Conservation (phyloP, 1,284 basidiomycete genomes). For the Lignosus rhinocerotis region DNA sequence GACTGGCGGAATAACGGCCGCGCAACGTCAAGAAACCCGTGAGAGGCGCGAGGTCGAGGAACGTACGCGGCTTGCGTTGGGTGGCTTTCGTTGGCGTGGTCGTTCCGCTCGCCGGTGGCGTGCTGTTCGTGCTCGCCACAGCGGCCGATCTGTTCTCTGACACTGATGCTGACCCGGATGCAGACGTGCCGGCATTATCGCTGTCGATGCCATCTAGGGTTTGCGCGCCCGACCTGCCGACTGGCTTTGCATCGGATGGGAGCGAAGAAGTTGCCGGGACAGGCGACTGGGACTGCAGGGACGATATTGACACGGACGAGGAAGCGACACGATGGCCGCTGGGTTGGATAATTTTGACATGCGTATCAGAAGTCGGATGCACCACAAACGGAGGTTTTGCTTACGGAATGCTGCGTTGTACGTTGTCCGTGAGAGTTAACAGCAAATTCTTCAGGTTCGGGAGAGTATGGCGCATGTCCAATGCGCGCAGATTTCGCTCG, state of each 20-base stretch:
- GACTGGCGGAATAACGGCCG: conserved; percentile 52
- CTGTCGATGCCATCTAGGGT: conserved; percentile 1
- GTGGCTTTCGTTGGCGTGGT: conserved; percentile 50
- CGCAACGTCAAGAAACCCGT: conserved; percentile 57
- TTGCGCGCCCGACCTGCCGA: conserved; percentile 5
- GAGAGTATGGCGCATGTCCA: conserved; percentile 94
- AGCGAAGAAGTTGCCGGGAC: conserved; percentile 27
- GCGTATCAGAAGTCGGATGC: background rate
- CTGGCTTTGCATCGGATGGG: conserved; percentile 15
- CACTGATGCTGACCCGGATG: background rate
- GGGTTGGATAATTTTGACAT: background rate
- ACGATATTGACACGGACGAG: conserved; percentile 28
- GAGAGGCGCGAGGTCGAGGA: conserved; percentile 61
- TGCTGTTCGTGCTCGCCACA: conserved; percentile 21
- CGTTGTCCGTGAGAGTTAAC: conserved; percentile 79
- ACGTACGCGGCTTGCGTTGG: conserved; percentile 42
- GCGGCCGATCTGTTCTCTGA: background rate
- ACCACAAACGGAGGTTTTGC: conserved; percentile 21
- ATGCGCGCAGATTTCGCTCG: conserved; percentile 80
- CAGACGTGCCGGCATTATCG: background rate
- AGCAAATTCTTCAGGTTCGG: conserved; percentile 95
- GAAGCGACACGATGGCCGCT: conserved; percentile 24
- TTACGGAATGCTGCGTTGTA: conserved; percentile 49
- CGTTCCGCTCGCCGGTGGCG: conserved; percentile 50
- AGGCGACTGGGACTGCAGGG: conserved; percentile 32